phyloP scores from a whole-genome alignment of 768 basidiomycete species.

The Coprinellus aureogranulatus region DNA sequence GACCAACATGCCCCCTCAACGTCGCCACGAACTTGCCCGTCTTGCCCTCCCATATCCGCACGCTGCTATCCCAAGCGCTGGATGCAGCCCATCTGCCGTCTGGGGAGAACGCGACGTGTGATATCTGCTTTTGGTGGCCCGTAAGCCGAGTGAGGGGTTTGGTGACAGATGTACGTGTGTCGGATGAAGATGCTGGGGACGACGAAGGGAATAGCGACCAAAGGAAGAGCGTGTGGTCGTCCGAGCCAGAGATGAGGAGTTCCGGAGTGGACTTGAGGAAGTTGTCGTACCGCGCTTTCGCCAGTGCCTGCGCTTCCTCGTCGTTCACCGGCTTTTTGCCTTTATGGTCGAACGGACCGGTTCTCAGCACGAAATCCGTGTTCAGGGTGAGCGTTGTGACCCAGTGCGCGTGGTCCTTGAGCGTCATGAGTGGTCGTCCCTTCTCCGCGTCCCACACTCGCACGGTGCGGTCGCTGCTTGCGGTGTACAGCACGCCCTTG shows the following conservation, averaged over 20 bases:
- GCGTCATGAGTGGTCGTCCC: conserved; percentile 79
- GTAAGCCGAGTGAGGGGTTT: conserved; percentile 70
- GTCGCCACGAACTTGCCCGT: conserved; percentile 88
- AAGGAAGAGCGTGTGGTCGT: conserved; percentile 96
- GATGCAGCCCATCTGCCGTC: conserved; percentile 91
- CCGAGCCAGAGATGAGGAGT: conserved; percentile 90
- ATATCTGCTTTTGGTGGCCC: conserved; percentile 93
- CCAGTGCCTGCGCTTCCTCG: conserved; percentile 78
- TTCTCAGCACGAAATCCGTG: conserved; percentile 92
- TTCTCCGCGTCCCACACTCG: conserved; percentile 89
- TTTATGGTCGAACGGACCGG: conserved; percentile 91
- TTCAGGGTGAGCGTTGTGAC: conserved; percentile 95
- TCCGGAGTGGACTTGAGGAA: conserved; percentile 69
- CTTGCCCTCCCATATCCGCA: conserved; percentile 87
- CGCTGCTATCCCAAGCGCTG: conserved; percentile 86
- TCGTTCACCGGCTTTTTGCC: conserved; percentile 76
- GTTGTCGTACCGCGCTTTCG: conserved; percentile 73
- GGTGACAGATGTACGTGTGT: conserved; percentile 29
- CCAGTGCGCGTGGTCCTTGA: conserved; percentile 98
- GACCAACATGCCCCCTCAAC: conserved; percentile 87
- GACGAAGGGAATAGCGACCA: conserved; percentile 78
- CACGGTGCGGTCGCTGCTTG: conserved; percentile 90
- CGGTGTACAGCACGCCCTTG: conserved; percentile 86
- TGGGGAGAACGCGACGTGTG: conserved; percentile 91
- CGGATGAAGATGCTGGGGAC: conserved; percentile 19